A percentile compares a stretch with the other conserved stretches of the same genome.
These are phyloP conservation scores for Voacanga thouarsii DNA, from an alignment of 257 asterid genomes.

Conservation along the genomic window DNA sequence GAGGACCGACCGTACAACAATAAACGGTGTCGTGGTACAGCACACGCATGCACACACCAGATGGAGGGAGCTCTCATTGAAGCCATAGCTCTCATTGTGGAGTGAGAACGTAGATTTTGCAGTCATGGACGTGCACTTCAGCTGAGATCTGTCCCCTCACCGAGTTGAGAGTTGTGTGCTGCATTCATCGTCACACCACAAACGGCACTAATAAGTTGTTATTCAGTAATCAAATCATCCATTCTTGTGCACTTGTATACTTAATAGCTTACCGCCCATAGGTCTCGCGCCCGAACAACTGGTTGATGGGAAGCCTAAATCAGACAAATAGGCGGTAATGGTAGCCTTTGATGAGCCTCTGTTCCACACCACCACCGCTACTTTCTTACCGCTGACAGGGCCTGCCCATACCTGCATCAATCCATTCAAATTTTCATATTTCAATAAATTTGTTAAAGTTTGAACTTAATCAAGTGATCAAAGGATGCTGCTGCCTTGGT, in stretches of 20 bases:
- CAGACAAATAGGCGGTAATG: constrained; percentile 72
- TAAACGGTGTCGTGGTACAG: neutral
- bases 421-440: no score
- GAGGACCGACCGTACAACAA: no score
- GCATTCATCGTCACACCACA: constrained; percentile 8
- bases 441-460: no score
- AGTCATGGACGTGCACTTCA: constrained; percentile 56
- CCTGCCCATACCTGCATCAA: constrained; percentile 81
- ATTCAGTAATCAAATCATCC: no score
- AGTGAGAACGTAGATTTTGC: constrained; percentile 66
- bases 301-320: constrained; percentile 53
- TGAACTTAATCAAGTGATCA: neutral
- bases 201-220: no score
- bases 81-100: constrained; percentile 19
- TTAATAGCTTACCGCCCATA: constrained; percentile 59
- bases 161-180: constrained; percentile 49
- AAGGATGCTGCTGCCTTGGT: constrained; percentile 9
- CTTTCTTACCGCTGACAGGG: constrained; percentile 53
- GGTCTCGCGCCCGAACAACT: constrained; percentile 52
- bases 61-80: neutral
- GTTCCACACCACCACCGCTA: constrained; percentile 73
- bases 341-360: constrained; percentile 63
- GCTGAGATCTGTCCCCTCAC: constrained; percentile 58
- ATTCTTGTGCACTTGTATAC: no score
- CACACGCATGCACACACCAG: no score